These are phyloP conservation scores for Aspergillus ochraceus DNA, from an alignment of 2,329 filamentous ascomycete species.

Conservation along the genomic window DNA sequence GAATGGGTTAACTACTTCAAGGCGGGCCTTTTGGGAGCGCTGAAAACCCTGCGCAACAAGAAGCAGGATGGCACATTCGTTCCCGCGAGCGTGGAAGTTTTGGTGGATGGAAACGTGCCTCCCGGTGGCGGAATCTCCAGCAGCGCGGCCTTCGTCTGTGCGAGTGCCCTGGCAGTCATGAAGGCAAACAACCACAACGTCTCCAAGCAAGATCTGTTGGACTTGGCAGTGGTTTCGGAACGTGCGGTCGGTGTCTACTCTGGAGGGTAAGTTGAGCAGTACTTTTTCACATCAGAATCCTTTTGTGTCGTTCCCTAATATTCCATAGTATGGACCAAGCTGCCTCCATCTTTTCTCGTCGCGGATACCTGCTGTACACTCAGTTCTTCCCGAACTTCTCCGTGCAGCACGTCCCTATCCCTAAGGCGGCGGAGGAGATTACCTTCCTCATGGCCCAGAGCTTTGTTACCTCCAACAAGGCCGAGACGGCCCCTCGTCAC, in stretches of 20 bases:
- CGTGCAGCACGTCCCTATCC: conserved; percentile 77
- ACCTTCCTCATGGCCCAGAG: conserved; percentile 93
- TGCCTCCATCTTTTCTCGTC: conserved; percentile 88
- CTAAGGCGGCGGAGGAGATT: conserved; percentile 75
- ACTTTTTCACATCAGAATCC: too few species aligned
- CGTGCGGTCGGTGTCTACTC: conserved; percentile 94
- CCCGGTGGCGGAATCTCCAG: conserved; percentile 90
- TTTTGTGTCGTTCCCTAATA: conserved; percentile 7
- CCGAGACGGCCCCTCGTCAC: conserved; percentile 86
- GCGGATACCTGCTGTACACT: conserved; percentile 84
- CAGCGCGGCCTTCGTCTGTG: conserved; percentile 89
- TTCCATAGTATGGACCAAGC: conserved; percentile 84
- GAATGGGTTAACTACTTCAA: conserved; percentile 99
- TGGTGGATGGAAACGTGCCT: conserved; percentile 90
- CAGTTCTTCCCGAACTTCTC: conserved; percentile 79
- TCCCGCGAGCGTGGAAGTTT: conserved; percentile 77
- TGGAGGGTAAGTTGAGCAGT: conserved; percentile 65
- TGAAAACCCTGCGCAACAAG: conserved; percentile 70
- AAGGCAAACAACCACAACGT: conserved; percentile 79
- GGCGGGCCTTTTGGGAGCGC: conserved; percentile 78
- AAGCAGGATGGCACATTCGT: conserved; percentile 62
- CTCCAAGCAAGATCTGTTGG: conserved; percentile 87
- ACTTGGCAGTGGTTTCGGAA: conserved; percentile 92
- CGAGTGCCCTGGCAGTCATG: conserved; percentile 85
- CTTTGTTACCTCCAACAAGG: conserved; percentile 92